Conservation (phyloP, 2,329 filamentous ascomycete species). For the Ophiocordyceps polyrhachis-furcata region DNA sequence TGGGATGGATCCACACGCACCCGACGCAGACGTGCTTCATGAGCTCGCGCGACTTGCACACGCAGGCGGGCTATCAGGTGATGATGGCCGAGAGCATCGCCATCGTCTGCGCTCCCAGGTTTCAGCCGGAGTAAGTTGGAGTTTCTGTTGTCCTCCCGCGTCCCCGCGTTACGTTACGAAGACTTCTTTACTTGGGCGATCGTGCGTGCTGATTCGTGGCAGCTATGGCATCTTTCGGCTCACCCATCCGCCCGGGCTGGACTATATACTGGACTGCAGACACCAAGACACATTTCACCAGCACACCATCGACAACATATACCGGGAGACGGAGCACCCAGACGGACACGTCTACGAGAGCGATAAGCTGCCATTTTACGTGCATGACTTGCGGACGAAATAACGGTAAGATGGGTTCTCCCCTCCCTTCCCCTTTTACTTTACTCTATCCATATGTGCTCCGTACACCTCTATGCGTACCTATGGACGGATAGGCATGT, state of each 20-base stretch:
- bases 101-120: constrained; percentile 83
- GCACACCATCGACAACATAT: constrained; percentile 47
- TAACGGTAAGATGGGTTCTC: not conserved
- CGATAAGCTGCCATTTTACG: constrained; percentile 40
- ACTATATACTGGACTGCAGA: constrained; percentile 63
- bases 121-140: constrained; percentile 49
- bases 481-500: not conserved
- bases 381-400: constrained; percentile 29
- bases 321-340: constrained; percentile 53
- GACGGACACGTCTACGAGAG: constrained; percentile 52
- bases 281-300: constrained; percentile 74
- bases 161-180: too few relatives aligned
- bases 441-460: not conserved
- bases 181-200: too few relatives aligned
- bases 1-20: constrained; percentile 98
- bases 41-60: constrained; percentile 86
- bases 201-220: not conserved
- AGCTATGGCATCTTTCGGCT: constrained; percentile 86
- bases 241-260: constrained; percentile 79
- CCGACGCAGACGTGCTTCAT: constrained; percentile 95
- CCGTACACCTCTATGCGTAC: not conserved
- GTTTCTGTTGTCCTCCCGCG: too few relatives aligned
- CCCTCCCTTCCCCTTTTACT: too few relatives aligned
- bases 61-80: constrained; percentile 82
- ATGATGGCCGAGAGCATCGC: constrained; percentile 95